Percentiles rank a stretch among this genome's conserved stretches.
Conservation (phyloP, 1,284 basidiomycete species). For the Mycosarcoma maydis region DNA sequence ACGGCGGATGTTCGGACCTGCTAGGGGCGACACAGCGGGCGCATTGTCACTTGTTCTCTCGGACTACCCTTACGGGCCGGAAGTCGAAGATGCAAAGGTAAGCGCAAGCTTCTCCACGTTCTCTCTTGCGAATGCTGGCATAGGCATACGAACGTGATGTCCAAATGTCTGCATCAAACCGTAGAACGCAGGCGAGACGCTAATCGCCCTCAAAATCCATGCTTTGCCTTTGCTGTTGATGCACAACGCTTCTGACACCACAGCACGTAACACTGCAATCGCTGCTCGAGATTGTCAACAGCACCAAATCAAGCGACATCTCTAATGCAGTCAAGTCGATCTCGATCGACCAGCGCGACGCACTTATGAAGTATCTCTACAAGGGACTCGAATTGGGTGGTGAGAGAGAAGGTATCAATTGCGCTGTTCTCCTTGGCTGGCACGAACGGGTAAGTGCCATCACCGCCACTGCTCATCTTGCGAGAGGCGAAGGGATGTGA, state of each 20-base stretch:
- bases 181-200: no score
- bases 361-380: conserved; percentile 97
- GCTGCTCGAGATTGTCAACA: conserved; percentile 92
- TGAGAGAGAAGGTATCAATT: conserved; percentile 49
- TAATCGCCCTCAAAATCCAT: no score
- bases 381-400: conserved; percentile 80
- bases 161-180: no score
- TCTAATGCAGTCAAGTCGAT: conserved; percentile 79
- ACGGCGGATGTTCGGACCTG: not conserved
- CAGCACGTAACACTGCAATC: conserved; percentile 76
- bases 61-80: conserved; percentile 58
- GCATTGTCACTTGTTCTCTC: conserved; percentile 54
- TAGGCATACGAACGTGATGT: no score
- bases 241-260: not conserved
- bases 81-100: conserved; percentile 59
- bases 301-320: conserved; percentile 91
- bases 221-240: no score
- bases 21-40: conserved; percentile 54
- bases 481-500: not conserved
- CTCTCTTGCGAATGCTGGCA: not conserved
- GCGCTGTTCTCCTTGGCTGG: conserved; percentile 88
- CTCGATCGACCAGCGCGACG: conserved; percentile 83
- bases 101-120: conserved; percentile 1
- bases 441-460: conserved; percentile 86
- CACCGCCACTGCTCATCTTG: not conserved